Percentiles rank a stretch among this genome's conserved stretches.
Conservation (phyloP, 306 rosid genomes). For the Casuarina glauca region DNA sequence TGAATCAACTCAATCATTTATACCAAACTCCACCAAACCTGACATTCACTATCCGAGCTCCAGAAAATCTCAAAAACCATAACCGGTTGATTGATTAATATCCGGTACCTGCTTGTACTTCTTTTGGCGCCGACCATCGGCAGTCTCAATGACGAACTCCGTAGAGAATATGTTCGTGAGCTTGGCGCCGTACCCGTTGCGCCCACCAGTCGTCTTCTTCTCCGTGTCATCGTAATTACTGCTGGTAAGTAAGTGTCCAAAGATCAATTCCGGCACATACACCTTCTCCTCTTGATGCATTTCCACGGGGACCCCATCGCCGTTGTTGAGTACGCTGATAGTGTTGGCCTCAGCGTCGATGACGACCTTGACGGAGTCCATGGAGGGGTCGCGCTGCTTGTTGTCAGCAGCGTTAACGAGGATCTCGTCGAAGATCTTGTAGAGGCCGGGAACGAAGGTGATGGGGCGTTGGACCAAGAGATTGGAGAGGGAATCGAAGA, state of each 20-base stretch:
- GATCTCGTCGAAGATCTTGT: conserved; percentile 95
- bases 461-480: conserved; percentile 70
- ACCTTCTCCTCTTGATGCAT: conserved; percentile 94
- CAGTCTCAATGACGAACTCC: conserved; percentile 84
- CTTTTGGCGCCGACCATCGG: conserved; percentile 78
- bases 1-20: not conserved
- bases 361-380: conserved; percentile 65
- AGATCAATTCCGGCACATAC: conserved; percentile 89
- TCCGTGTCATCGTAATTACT: conserved; percentile 79
- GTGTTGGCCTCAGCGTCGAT: conserved; percentile 59
- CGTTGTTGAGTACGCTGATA: conserved; percentile 67
- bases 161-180: conserved; percentile 91
- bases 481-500: conserved; percentile 49
- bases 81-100: not conserved
- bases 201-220: conserved; percentile 94
- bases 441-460: conserved; percentile 82
- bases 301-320: conserved; percentile 91
- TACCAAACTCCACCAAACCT: not conserved
- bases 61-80: not conserved
- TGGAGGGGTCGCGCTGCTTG: conserved; percentile 82
- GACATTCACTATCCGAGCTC: not conserved
- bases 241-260: conserved; percentile 83
- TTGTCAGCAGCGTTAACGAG: conserved; percentile 94
- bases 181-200: conserved; percentile 94
- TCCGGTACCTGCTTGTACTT: conserved; percentile 82